Conservation (phyloP, 2,329 filamentous ascomycete species). For the Dactylellina cionopaga region DNA sequence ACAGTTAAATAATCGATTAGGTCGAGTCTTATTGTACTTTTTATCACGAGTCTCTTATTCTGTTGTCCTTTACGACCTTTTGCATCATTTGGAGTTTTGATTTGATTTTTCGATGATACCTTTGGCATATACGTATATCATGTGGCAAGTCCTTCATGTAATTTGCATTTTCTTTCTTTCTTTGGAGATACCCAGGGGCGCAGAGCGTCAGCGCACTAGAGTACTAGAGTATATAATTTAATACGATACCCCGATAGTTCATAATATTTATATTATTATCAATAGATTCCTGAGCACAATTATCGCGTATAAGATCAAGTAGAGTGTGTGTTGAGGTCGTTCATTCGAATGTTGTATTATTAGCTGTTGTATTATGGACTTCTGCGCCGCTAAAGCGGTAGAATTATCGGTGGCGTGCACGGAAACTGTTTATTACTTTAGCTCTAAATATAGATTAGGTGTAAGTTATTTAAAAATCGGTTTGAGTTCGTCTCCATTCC, state of each 20-base stretch:
- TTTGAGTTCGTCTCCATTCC: background rate
- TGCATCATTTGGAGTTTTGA: background rate
- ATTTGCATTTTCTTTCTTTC: background rate
- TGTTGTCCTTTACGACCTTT: background rate
- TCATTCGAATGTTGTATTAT: too few relatives aligned
- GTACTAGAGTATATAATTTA: background rate
- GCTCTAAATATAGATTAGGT: background rate
- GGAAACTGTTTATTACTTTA: background rate
- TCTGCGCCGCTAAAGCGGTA: too few relatives aligned
- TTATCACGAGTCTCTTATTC: background rate
- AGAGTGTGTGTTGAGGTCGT: too few relatives aligned
- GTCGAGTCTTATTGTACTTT: background rate
- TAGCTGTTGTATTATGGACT: too few relatives aligned
- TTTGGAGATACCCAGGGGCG: background rate
- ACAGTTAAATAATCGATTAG: constrained; percentile 27
- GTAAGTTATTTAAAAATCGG: background rate
- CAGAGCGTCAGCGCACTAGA: too few relatives aligned
- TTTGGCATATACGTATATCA: too few relatives aligned
- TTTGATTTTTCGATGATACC: too few relatives aligned
- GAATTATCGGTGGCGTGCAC: too few relatives aligned
- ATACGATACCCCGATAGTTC: background rate
- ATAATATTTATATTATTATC: background rate
- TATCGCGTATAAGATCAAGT: too few relatives aligned
- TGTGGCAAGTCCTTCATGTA: background rate
- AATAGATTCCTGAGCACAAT: too few relatives aligned